phyloP scores from a whole-genome alignment of 2,329 filamentous ascomycete genomes.

The Westerdykella sp. region DNA sequence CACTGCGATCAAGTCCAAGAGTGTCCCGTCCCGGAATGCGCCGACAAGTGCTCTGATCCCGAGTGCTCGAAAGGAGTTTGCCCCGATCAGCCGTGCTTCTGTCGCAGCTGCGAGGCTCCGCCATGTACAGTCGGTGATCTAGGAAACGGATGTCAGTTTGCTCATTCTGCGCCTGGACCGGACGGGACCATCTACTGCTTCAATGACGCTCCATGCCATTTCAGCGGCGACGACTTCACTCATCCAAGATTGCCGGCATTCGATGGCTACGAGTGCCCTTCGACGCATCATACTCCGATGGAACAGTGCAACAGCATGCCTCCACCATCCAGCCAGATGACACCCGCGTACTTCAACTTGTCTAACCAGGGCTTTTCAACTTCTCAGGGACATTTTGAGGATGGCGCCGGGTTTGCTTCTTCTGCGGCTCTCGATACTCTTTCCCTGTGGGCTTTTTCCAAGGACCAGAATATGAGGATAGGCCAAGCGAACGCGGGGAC shows the following conservation, averaged over 20 bases:
- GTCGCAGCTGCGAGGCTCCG: conserved; percentile 27
- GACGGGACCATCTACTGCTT: conserved; percentile 32
- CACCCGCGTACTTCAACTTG: conserved; percentile 22
- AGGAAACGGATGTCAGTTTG: conserved; percentile 27
- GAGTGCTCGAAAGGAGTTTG: conserved; percentile 30
- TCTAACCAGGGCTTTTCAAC: too few relatives aligned
- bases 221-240: conserved; percentile 21
- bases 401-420: too few relatives aligned
- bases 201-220: conserved; percentile 30
- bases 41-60: conserved; percentile 29
- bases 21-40: conserved; percentile 13
- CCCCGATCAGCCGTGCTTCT: conserved; percentile 29
- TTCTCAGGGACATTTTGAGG: too few relatives aligned
- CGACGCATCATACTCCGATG: conserved; percentile 16
- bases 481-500: too few relatives aligned
- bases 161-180: conserved; percentile 25
- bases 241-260: conserved; percentile 18
- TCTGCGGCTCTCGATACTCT: too few relatives aligned
- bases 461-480: too few relatives aligned
- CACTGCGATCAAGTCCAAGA: conserved; percentile 20
- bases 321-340: conserved; percentile 21
- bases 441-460: too few relatives aligned
- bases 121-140: conserved; percentile 29
- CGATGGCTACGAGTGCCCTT: conserved; percentile 29
- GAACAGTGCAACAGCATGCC: conserved; percentile 13